Evolutionary conservation across 2,329 filamentous ascomycete species (phyloP).

Genomic region (Hawksworthiomyces lignivorus): DNA sequence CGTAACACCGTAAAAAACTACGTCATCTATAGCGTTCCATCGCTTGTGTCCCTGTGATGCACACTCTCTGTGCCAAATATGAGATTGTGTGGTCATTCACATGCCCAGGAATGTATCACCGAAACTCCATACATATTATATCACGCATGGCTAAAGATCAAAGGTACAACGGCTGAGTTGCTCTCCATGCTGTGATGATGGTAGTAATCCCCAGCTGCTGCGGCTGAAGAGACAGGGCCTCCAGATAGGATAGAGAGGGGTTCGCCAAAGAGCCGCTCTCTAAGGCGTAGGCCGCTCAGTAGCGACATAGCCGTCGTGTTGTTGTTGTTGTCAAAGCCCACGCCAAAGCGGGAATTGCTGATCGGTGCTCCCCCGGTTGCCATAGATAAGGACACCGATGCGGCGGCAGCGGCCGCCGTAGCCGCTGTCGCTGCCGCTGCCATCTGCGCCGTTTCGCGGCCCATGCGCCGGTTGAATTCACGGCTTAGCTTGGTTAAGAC

Average conservation of each 20-base stretch:
- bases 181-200: slow-evolving; percentile 41
- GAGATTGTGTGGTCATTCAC: no score
- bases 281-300: slow-evolving; percentile 29
- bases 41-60: no score
- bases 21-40: no score
- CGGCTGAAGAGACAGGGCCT: neutral
- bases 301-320: slow-evolving; percentile 23
- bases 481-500: slow-evolving; percentile 51
- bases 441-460: slow-evolving; percentile 11
- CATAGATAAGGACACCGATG: slow-evolving; percentile 17
- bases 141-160: slow-evolving; percentile 49
- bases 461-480: slow-evolving; percentile 33
- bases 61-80: no score
- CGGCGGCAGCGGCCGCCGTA: slow-evolving; percentile 9
- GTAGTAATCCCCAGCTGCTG: slow-evolving; percentile 7
- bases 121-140: neutral
- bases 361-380: neutral
- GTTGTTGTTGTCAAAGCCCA: neutral
- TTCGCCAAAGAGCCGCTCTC: slow-evolving; percentile 34
- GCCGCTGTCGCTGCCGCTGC: slow-evolving; percentile 4
- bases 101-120: no score
- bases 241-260: neutral
- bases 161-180: slow-evolving; percentile 46
- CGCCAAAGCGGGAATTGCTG: neutral
- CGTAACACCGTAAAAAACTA: no score